A percentile compares a stretch with the other conserved stretches of the same genome.
Conservation (phyloP, 306 rosid species). For the Vigna nakashimae region DNA sequence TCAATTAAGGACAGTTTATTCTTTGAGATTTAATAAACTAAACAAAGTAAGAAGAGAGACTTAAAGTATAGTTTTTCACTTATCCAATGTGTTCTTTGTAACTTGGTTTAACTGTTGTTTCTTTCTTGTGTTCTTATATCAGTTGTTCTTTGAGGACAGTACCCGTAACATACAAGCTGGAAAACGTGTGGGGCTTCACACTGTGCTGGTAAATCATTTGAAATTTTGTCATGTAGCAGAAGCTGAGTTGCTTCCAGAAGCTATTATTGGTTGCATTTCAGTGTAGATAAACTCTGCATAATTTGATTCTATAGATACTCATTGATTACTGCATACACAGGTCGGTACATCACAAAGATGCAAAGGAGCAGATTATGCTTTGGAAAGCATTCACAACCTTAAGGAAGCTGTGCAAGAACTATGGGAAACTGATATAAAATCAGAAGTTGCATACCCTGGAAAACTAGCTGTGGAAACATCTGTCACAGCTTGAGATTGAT, state of each 20-base stretch:
- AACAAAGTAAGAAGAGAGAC: no score
- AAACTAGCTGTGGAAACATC: slow-evolving; percentile 85
- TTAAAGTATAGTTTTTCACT: no score
- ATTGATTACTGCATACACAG: slow-evolving; percentile 47
- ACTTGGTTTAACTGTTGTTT: neutral
- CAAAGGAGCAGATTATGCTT: slow-evolving; percentile 92
- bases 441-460: slow-evolving; percentile 75
- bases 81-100: neutral
- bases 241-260: slow-evolving; percentile 7
- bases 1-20: no score
- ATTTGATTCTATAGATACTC: neutral
- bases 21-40: no score
- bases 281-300: slow-evolving; percentile 3
- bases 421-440: slow-evolving; percentile 78
- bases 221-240: slow-evolving; percentile 33
- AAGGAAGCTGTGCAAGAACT: slow-evolving; percentile 88
- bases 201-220: slow-evolving; percentile 76
- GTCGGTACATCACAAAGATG: slow-evolving; percentile 86
- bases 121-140: slow-evolving; percentile 25
- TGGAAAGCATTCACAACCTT: slow-evolving; percentile 93
- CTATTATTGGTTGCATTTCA: slow-evolving; percentile 7
- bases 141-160: slow-evolving; percentile 97
- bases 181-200: slow-evolving; percentile 86
- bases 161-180: slow-evolving; percentile 93
- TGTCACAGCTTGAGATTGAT: slow-evolving; percentile 71